Conservation (phyloP, 2,329 filamentous ascomycete genomes). For the Colletotrichum tabaci region DNA sequence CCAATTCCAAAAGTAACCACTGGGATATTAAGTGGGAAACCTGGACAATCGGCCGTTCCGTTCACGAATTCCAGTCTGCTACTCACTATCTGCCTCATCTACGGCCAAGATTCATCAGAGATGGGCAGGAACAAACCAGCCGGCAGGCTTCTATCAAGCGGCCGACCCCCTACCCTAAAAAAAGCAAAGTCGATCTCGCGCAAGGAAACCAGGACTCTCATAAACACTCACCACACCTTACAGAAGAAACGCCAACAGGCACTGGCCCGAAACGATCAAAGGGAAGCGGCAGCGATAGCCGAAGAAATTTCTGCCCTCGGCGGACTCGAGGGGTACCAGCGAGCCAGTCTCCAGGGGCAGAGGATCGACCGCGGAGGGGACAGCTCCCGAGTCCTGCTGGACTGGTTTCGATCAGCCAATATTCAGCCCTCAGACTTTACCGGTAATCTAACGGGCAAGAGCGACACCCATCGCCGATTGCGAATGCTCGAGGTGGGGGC, state of each 20-base stretch:
- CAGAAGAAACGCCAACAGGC: constrained; percentile 75
- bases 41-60: not conserved
- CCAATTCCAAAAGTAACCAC: not conserved
- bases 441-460: constrained; percentile 9
- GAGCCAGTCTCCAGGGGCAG: constrained; percentile 79
- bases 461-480: constrained; percentile 50
- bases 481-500: constrained; percentile 91
- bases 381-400: constrained; percentile 74
- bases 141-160: constrained; percentile 56
- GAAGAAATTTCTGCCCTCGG: constrained; percentile 71
- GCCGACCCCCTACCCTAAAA: constrained; percentile 70
- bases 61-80: too few species aligned
- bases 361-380: constrained; percentile 77
- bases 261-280: constrained; percentile 65
- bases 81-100: too few species aligned
- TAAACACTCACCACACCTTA: constrained; percentile 76
- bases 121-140: constrained; percentile 39
- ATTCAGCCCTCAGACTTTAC: constrained; percentile 45
- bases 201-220: constrained; percentile 74
- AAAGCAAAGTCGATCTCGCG: constrained; percentile 72
- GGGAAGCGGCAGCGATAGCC: constrained; percentile 61
- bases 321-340: constrained; percentile 75
- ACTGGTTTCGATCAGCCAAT: constrained; percentile 68
- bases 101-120: too few species aligned
- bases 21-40: not conserved